Evolutionary conservation across 75 land plant species (phyloP), one percentile per base, ranked within the genome.

Genomic region (Cupressus sempervirens): DNA sequence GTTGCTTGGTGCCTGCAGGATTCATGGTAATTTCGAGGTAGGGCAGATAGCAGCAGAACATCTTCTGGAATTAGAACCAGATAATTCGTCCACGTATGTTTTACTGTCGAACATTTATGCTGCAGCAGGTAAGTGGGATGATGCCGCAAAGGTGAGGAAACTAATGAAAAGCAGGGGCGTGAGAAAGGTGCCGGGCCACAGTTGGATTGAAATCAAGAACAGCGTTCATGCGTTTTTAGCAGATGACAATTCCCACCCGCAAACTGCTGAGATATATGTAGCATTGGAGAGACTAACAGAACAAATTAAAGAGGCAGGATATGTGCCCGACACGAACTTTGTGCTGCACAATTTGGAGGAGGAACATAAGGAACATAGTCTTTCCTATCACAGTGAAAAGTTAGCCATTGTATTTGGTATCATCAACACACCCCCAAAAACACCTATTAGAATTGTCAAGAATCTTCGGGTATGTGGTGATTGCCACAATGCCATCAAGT

Each of bases 281-380:
- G 46, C 83, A 45, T 32, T 86, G 87, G 67, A 83, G 50, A 83
- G 68, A 65, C 70, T 86, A 65, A 53, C 84, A 46, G 38, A 81
- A 29, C 50, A 54, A 40, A 53, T 85, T 23, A 81, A 85, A 20
- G 83, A 36, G 54, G 86, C n/a, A 18, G 86, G 85, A 3, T 86
- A 86, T 30, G 36, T 82, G 52, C 87, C 87, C 32, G 85, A 86
- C 30, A 86, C 87, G 8, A 36, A 56, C 23, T 77, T 86, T 82
- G 54, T 86, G 4, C 38, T 83, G 72, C 70, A 86, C 46, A 72
- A 72, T 72, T 30, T 72, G 35, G 74, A 72, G 74, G 73, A 58
- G 54, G 41, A 67, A 29, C 68, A 86, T n/a, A 46, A 81, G 52
- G 30, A 81, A 72, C 74, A 72, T 30, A 12, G 32, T 72, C 32